These are phyloP conservation scores for Rhizoclosmatium globosum DNA, from an alignment of 192 early-diverging fungal species.

Conservation along the genomic window DNA sequence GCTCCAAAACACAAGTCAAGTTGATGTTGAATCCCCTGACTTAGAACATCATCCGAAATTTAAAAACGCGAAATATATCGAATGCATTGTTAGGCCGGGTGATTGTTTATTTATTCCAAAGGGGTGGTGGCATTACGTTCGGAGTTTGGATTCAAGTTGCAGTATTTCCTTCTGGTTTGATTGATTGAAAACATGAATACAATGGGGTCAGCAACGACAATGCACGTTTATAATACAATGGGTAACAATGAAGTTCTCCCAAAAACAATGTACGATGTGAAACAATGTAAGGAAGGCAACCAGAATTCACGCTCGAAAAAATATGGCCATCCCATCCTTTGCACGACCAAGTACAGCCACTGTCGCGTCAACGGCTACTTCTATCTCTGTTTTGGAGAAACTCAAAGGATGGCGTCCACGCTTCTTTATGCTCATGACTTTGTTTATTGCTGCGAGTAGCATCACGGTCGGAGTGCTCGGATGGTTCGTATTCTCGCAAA, in stretches of 20 bases:
- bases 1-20: slow-evolving; percentile 79
- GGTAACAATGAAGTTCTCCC: too few species aligned
- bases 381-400: neutral
- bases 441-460: neutral
- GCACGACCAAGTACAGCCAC: too few species aligned
- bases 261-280: too few species aligned
- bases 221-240: neutral
- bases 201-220: neutral
- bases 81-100: slow-evolving; percentile 76
- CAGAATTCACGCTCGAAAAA: too few species aligned
- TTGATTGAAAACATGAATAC: neutral
- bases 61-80: slow-evolving; percentile 64
- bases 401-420: neutral
- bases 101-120: slow-evolving; percentile 87
- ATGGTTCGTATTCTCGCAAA: too few species aligned
- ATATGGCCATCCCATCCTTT: too few species aligned
- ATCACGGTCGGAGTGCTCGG: neutral
- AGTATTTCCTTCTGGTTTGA: slow-evolving; percentile 91
- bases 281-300: too few species aligned
- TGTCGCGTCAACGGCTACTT: neutral
- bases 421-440: neutral
- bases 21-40: slow-evolving; percentile 76
- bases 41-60: slow-evolving; percentile 62
- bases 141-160: slow-evolving; percentile 75
- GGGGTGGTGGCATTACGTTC: slow-evolving; percentile 92